Evolutionary conservation across 2,329 filamentous ascomycete species (phyloP).

Genomic region (Arthrobotrys pseudoclavata): DNA sequence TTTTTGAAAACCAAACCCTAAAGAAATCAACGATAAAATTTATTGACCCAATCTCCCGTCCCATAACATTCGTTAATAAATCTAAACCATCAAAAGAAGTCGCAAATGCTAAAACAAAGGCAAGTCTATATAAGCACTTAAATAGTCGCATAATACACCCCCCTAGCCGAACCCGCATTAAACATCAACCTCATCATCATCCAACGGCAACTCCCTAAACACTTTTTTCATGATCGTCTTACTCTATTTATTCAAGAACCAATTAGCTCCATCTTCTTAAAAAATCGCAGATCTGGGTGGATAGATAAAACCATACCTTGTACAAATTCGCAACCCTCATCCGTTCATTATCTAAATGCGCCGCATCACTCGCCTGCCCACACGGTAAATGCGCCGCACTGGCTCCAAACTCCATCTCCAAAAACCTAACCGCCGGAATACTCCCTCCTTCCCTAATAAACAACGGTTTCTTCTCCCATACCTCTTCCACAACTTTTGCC

Average conservation of each 20-base stretch:
- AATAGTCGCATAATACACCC: background rate
- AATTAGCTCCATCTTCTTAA: slow-evolving; percentile 4
- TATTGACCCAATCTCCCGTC: too few species aligned
- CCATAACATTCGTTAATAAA: too few species aligned
- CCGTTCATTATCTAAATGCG: slow-evolving; percentile 96
- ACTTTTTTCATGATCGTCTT: slow-evolving; percentile 91
- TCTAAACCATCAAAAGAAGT: too few species aligned
- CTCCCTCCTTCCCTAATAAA: slow-evolving; percentile 97
- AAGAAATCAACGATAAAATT: too few species aligned
- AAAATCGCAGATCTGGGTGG: background rate
- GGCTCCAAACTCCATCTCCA: slow-evolving; percentile 93
- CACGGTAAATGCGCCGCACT: slow-evolving; percentile 93
- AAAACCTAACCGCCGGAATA: slow-evolving; percentile 91
- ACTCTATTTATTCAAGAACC: slow-evolving; percentile 68
- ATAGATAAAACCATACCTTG: slow-evolving; percentile 69
- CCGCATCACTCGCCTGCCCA: slow-evolving; percentile 92
- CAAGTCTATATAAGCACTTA: slow-evolving; percentile 8
- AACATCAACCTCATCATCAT: slow-evolving; percentile 48
- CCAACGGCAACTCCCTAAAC: slow-evolving; percentile 75
- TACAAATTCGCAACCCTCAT: slow-evolving; percentile 86
- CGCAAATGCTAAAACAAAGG: background rate
- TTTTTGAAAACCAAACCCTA: too few species aligned
- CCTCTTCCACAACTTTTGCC: slow-evolving; percentile 84
- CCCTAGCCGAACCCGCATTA: background rate
- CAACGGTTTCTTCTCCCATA: slow-evolving; percentile 82